A percentile compares a stretch with the other conserved stretches of the same genome.
phyloP scores from a whole-genome alignment of 2,329 filamentous ascomycete genomes.

The Davidsoniella eucalypti region DNA sequence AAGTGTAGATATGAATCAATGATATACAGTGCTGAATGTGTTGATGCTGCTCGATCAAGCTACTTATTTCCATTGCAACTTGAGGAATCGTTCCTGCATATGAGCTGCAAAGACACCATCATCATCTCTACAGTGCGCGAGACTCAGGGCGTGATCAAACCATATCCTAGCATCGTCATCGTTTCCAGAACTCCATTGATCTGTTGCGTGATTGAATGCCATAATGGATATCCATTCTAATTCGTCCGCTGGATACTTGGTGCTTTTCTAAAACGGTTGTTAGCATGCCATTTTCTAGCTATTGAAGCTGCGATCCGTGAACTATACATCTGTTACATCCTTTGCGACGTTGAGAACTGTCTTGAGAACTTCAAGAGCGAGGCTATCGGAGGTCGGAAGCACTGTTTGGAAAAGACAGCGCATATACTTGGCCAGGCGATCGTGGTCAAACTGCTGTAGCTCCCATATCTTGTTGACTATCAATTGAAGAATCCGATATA shows the following conservation, averaged over 20 bases:
- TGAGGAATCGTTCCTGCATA: constrained; percentile 29
- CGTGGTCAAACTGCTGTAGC: constrained; percentile 36
- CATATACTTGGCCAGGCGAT: constrained; percentile 57
- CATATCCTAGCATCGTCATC: constrained; percentile 40
- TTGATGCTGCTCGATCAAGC: not conserved
- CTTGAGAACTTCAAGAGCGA: constrained; percentile 45
- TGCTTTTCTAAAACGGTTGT: constrained; percentile 8
- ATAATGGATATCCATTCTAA: constrained; percentile 60
- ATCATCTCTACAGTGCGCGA: constrained; percentile 44
- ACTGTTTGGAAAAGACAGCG: constrained; percentile 59
- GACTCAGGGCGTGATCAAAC: constrained; percentile 43
- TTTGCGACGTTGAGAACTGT: constrained; percentile 40
- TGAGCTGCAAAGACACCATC: constrained; percentile 27
- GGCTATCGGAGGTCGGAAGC: constrained; percentile 36
- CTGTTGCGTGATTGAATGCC: constrained; percentile 54
- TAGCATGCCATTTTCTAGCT: not conserved
- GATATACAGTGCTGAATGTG: not conserved
- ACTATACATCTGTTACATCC: constrained; percentile 30
- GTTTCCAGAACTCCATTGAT: constrained; percentile 41
- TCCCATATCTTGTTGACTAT: constrained; percentile 54
- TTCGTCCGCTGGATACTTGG: constrained; percentile 45
- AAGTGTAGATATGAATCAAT: not conserved
- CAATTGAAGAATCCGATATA: constrained; percentile 40
- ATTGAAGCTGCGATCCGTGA: not conserved
- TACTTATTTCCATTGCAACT: constrained; percentile 19